These are phyloP conservation scores for Toxicodendron radicans DNA, from an alignment of 345 rosid species.

Conservation along the genomic window DNA sequence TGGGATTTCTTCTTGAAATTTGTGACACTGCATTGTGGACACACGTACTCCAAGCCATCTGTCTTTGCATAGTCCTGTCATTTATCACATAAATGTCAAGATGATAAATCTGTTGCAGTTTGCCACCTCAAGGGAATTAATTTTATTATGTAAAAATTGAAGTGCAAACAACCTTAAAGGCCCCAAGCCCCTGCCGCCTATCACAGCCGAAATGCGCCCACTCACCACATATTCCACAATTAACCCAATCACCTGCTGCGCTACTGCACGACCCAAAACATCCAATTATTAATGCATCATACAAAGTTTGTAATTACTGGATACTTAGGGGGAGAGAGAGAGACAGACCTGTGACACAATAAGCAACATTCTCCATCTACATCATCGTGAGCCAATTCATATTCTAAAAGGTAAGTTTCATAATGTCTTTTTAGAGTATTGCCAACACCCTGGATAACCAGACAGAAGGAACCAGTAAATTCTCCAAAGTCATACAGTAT, in stretches of 20 bases:
- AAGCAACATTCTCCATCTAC: constrained; percentile 98
- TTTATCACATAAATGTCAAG: constrained; percentile 14
- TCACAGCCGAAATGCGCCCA: constrained; percentile 99
- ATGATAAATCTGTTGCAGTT: neutral
- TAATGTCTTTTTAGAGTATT: constrained; percentile 93
- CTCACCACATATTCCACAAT: constrained; percentile 96
- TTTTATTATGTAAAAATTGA: neutral
- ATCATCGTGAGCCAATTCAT: constrained; percentile 97
- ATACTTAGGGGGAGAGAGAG: constrained; percentile 5
- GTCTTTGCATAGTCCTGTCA: constrained; percentile 98
- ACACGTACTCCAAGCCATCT: constrained; percentile 92
- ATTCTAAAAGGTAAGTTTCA: constrained; percentile 93
- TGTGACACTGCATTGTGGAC: constrained; percentile 90
- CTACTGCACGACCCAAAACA: constrained; percentile 61
- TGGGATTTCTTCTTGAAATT: constrained; percentile 89
- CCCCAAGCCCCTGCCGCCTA: constrained; percentile 95
- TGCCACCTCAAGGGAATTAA: neutral
- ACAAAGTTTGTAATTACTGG: neutral
- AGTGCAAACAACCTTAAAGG: constrained; percentile 67
- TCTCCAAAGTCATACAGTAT: neutral
- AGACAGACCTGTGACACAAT: constrained; percentile 80
- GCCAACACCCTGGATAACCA: constrained; percentile 77
- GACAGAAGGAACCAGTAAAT: constrained; percentile 8
- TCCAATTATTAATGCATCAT: constrained; percentile 21
- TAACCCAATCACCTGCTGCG: constrained; percentile 99